Conservation (phyloP, 1,284 basidiomycete species). For the Farysia itapuensis region DNA sequence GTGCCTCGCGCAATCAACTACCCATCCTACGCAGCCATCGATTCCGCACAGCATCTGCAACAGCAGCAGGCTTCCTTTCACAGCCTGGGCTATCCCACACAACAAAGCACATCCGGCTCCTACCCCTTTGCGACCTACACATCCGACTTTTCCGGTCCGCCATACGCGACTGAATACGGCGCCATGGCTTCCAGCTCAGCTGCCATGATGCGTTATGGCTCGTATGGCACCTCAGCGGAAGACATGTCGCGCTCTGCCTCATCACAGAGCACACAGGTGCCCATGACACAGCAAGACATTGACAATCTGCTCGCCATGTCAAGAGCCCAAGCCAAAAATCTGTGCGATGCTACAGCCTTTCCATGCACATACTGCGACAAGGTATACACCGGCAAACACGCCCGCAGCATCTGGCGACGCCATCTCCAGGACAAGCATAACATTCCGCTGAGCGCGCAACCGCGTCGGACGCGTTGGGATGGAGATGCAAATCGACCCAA, state of each 20-base stretch:
- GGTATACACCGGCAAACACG: conserved; percentile 65
- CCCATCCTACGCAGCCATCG: conserved; percentile 18
- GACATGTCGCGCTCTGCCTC: conserved; percentile 19
- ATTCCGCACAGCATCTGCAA: conserved; percentile 4
- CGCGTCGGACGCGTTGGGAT: conserved; percentile 65
- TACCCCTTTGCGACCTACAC: conserved; percentile 4
- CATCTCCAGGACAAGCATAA: conserved; percentile 67
- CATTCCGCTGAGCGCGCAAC: conserved; percentile 64
- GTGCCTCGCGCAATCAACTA: conserved; percentile 23
- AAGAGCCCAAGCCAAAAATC: conserved; percentile 39
- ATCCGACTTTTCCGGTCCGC: conserved; percentile 9
- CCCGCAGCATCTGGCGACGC: conserved; percentile 65
- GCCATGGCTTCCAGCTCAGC: conserved; percentile 7
- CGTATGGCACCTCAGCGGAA: conserved; percentile 15
- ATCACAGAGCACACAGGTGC: conserved; percentile 12
- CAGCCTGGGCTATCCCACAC: neutral
- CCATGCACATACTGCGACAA: conserved; percentile 63
- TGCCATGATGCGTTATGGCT: conserved; percentile 32
- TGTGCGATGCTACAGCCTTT: conserved; percentile 51
- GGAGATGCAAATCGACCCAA: conserved; percentile 64
- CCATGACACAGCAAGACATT: conserved; percentile 40
- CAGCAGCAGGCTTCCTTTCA: conserved; percentile 1
- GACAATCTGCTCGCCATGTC: conserved; percentile 51
- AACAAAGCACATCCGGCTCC: conserved; percentile 1
- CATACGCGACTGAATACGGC: conserved; percentile 12